Percentiles rank a stretch among this genome's conserved stretches.
Conservation (phyloP, 2,329 filamentous ascomycete genomes). For the Epicoccum sorghinum region DNA sequence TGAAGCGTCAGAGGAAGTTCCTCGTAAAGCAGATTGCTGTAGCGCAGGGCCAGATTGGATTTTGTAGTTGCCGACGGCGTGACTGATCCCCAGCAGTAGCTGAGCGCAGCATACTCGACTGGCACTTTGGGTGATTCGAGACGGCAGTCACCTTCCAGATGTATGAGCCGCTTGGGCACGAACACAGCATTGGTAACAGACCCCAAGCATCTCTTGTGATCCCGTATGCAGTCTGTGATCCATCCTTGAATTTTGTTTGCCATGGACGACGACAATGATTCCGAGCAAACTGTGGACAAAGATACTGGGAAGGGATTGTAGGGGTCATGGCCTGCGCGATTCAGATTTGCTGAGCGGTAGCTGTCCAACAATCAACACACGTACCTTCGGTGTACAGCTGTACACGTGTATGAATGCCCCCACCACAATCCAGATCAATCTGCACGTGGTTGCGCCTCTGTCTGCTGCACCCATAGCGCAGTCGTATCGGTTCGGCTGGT, state of each 20-base stretch:
- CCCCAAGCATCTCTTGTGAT: background rate
- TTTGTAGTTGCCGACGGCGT: slow-evolving; percentile 16
- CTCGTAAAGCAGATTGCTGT: background rate
- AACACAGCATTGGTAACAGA: background rate
- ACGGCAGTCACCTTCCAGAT: background rate
- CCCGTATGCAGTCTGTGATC: background rate
- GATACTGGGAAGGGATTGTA: background rate
- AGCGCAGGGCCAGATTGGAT: background rate
- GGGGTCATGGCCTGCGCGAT: background rate
- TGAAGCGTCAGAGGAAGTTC: slow-evolving; percentile 1
- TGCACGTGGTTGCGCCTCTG: too few species aligned
- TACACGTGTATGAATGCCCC: too few species aligned
- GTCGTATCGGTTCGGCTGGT: too few species aligned
- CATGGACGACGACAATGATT: background rate
- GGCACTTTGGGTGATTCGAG: background rate
- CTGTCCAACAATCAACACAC: too few species aligned
- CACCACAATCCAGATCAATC: too few species aligned
- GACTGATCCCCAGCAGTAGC: slow-evolving; percentile 24
- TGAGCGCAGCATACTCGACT: slow-evolving; percentile 14
- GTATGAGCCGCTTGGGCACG: slow-evolving; percentile 1
- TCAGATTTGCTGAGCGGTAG: too few species aligned
- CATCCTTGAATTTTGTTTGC: background rate
- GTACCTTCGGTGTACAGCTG: too few species aligned
- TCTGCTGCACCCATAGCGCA: too few species aligned
- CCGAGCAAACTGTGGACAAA: background rate